Base-by-base conservation (phyloP, 345 rosid species). In the Adansonia digitata region DNA sequence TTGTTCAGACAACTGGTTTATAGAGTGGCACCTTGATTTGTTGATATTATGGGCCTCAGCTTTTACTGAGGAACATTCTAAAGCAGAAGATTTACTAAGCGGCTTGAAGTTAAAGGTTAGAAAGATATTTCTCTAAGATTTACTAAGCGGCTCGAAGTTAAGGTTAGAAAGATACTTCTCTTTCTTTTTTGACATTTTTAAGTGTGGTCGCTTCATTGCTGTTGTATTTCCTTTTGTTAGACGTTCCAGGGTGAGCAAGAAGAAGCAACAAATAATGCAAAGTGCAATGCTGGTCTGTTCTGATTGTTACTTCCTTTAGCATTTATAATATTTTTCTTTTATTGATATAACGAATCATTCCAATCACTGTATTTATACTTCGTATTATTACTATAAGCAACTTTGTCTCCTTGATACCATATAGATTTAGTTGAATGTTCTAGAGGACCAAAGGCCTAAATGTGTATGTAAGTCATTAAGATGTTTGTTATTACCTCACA, bases 21-120 rank as follows among this genome's bases (percentile, higher is more conserved):
- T 88, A 15, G 93, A 86, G 62, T 94, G 92, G 97, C 93, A 87
- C 79, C 83, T 94, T 20, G 92, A 94, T 83, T 72, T 92, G 86
- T 82, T 92, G 83, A 89, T 83, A 71, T 59, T 86, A 69, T 89
- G 97, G 97, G 97, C 92, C 67, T 80, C 92, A 80, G 85, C 94
- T 40, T 76, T 81, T 69, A 80, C 82, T 52, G 90, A 93, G 65
- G 81, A 92, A 79, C 39, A 78, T 71, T 85, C 92, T 26, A 84
- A 77, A 80, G 97, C 97, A 61, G 89, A 81, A 76, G 93, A 82
- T 51, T 77, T 94, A 31, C 87, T 89, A 0, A 72, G 80, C 49
- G 92, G 93, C 63, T 81, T 94, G 78, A 89, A 82, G 74, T 86
- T 80, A n/a, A 73, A 88, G 91, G 98, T 94, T 61, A 69, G 80